Base-by-base conservation (phyloP, 1,284 basidiomycete species). In the Rhodotorula sp. region DNA sequence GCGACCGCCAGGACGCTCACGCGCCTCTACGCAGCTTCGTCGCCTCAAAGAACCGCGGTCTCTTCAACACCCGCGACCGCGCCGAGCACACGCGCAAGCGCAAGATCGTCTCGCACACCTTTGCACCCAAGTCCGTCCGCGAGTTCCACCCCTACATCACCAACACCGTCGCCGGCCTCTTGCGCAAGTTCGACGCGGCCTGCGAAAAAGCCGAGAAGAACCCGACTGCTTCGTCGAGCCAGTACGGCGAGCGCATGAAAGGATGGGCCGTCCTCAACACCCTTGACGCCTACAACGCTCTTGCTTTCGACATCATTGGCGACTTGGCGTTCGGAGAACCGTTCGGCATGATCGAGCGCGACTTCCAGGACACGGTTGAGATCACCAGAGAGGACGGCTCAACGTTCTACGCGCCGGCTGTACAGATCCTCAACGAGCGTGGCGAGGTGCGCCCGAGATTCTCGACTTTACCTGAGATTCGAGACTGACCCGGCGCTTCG, bases 341-440 rank as follows among this genome's bases (percentile, higher is more conserved):
- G 0, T 95, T 96, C 76, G 92, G 91, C 39, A 96, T 96, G 93
- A 84, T 96, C 68, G 79, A 86, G 79, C 79, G 74, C 20, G 77
- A 77, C 49, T 76, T 66, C 2, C 74, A 74, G n/a, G 73, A 76
- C 59, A 63, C 68, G 5, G 70, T 76, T 32, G 69, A 74, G 19
- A 76, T 78, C 55, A 75, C 76, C 15, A 59, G 64, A 15, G 76
- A 77, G 36, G 68, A 74, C 49, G 77, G 77, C 32, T 56, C 56
- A 4, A 62, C 86, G 56, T 78, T 84, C 46, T 83, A 88, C 77
- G 87, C 92, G 63, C 89, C 91, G 4, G 93, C 91, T 19, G 88
- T 94, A 56, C 82, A 89, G 78, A 92, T 94, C 73, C 85, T 96
- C 65, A 94, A 95, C 80, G 89, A 89, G 68, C 89, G 93, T 30